Evolutionary conservation across 2,329 filamentous ascomycete species (phyloP).

Genomic region (Xenoacremonium recifei): DNA sequence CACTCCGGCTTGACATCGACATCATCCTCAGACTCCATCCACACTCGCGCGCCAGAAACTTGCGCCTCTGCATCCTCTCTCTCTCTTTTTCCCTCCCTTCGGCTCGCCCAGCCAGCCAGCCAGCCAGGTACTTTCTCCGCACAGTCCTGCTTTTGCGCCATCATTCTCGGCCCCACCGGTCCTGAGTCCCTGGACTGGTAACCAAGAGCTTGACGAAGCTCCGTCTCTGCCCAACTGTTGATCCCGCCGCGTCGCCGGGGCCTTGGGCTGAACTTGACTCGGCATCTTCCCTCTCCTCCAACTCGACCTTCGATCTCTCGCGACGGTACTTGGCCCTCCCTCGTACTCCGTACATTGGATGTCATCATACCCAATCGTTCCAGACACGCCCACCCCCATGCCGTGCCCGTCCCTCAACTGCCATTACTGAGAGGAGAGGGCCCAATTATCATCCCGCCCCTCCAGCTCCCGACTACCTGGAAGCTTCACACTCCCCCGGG

Average conservation of each 20-base stretch:
- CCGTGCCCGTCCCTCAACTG: constrained; percentile 25
- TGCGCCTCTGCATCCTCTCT: constrained; percentile 20
- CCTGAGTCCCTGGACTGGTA: constrained; percentile 19
- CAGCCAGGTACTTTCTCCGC: too few species aligned
- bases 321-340: constrained; percentile 24
- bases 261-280: constrained; percentile 20
- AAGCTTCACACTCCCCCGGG: constrained; percentile 28
- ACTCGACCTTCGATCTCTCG: constrained; percentile 15
- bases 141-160: constrained; percentile 13
- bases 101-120: too few species aligned
- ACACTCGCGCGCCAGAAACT: constrained; percentile 18
- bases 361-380: constrained; percentile 29
- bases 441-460: constrained; percentile 29
- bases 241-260: constrained; percentile 26
- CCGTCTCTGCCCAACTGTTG: constrained; percentile 31
- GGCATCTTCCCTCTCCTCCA: constrained; percentile 19
- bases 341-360: too few species aligned
- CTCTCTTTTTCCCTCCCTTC: constrained; percentile 14
- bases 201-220: constrained; percentile 25
- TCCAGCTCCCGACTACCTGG: constrained; percentile 27
- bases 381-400: constrained; percentile 31
- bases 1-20: constrained; percentile 21
- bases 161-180: constrained; percentile 26
- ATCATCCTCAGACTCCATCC: constrained; percentile 25
- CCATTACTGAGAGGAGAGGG: constrained; percentile 25